Evolutionary conservation across 768 basidiomycete genomes (phyloP).

Genomic region (Lactarius indigo): DNA sequence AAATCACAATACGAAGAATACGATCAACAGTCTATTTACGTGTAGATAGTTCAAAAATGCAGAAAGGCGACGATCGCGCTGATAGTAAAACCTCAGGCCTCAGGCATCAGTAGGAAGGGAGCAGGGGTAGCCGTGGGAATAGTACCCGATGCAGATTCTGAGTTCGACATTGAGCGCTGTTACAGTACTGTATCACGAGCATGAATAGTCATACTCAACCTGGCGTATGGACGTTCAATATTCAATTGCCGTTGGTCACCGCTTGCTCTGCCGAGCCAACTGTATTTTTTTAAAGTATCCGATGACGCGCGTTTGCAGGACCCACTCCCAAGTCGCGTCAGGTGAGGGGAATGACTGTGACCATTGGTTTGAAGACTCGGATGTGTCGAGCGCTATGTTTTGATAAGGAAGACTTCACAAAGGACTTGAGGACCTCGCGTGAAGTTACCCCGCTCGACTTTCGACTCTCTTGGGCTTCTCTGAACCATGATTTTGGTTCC

Average conservation of each 20-base stretch:
- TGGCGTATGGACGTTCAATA: not conserved
- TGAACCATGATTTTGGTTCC: not conserved
- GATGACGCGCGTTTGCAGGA: not conserved
- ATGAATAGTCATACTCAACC: not conserved
- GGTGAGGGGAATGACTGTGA: not conserved
- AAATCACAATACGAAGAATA: constrained; percentile 4
- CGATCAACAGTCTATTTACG: not conserved
- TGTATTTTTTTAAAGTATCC: not conserved
- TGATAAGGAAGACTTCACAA: not conserved
- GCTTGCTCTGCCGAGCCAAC: not conserved
- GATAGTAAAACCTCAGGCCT: not conserved
- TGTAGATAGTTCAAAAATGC: not conserved
- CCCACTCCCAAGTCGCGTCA: not conserved
- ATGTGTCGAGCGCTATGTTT: not conserved
- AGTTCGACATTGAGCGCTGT: not conserved
- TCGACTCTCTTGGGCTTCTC: not conserved
- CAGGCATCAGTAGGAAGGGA: too few relatives aligned
- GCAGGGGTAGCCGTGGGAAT: not conserved
- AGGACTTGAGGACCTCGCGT: not conserved
- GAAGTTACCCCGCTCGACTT: not conserved
- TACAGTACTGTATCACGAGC: not conserved
- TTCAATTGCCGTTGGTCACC: not conserved
- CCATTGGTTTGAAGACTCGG: not conserved
- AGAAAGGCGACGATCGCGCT: not conserved
- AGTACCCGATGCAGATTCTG: not conserved